phyloP scores from a whole-genome alignment of 169 alveolate species.

The Theileria orientalis region DNA sequence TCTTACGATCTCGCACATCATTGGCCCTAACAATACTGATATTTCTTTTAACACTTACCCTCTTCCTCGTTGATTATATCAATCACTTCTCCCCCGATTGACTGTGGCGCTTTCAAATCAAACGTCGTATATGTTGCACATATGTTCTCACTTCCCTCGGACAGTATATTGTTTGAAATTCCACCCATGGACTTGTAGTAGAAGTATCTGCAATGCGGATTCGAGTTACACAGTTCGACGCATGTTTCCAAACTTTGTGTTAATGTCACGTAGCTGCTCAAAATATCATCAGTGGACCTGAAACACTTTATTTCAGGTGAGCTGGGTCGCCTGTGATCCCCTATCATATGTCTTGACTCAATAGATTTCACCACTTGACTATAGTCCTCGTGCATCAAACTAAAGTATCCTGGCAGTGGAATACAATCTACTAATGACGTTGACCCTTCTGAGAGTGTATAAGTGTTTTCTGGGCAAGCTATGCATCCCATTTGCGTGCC shows the following conservation, averaged over 20 bases:
- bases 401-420: slow-evolving; percentile 70
- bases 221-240: slow-evolving; percentile 62
- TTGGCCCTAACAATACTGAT: neutral
- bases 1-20: slow-evolving; percentile 29
- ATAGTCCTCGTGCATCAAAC: neutral
- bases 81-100: neutral
- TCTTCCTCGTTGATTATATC: neutral
- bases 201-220: slow-evolving; percentile 63
- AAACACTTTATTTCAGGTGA: neutral
- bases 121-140: slow-evolving; percentile 3
- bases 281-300: neutral
- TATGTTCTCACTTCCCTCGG: slow-evolving; percentile 2
- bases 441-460: slow-evolving; percentile 59
- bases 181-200: slow-evolving; percentile 18
- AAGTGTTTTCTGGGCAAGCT: slow-evolving; percentile 69
- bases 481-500: slow-evolving; percentile 65
- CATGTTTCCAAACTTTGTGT: slow-evolving; percentile 56
- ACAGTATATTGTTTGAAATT: neutral
- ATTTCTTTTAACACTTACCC: neutral
- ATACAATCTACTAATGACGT: slow-evolving; percentile 65
- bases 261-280: neutral
- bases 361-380: neutral
- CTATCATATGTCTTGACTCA: neutral
- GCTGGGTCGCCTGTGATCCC: neutral
- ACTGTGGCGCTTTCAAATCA: neutral